Conservation (phyloP, 768 basidiomycete species). For the Rickenella mellea region DNA sequence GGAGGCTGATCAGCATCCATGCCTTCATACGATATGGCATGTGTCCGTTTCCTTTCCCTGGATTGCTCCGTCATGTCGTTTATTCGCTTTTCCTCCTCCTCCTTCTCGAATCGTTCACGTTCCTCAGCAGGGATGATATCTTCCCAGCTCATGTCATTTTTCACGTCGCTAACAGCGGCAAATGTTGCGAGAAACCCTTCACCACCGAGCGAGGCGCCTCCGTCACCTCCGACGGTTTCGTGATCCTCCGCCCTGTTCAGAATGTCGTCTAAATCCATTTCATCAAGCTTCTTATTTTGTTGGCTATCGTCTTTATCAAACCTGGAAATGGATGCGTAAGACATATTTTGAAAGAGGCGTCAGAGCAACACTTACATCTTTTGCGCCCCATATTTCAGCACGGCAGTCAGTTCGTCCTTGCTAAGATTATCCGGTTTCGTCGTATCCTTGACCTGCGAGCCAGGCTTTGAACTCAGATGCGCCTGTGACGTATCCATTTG, state of each 20-base stretch:
- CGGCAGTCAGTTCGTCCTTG: conserved; percentile 94
- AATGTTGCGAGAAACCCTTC: conserved; percentile 94
- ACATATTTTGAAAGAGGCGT: conserved; percentile 6
- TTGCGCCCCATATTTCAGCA: conserved; percentile 97
- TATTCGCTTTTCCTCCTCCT: conserved; percentile 65
- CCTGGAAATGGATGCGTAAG: conserved; percentile 30
- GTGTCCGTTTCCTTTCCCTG: conserved; percentile 71
- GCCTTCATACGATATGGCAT: conserved; percentile 86
- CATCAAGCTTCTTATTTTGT: conserved; percentile 92
- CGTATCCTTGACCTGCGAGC: conserved; percentile 48
- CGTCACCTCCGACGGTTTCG: conserved; percentile 83
- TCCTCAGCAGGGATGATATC: conserved; percentile 96
- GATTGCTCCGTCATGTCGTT: conserved; percentile 62
- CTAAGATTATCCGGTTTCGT: conserved; percentile 77
- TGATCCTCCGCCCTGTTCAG: conserved; percentile 94
- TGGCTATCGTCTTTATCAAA: conserved; percentile 95
- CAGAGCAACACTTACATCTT: conserved; percentile 60
- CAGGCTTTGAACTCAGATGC: conserved; percentile 78
- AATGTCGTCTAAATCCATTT: conserved; percentile 98
- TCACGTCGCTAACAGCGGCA: conserved; percentile 93
- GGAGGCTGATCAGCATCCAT: conserved; percentile 81
- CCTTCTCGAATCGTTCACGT: conserved; percentile 73
- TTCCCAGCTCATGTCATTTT: conserved; percentile 98
- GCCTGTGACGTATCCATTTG: conserved; percentile 99
- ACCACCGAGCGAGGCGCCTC: conserved; percentile 91